These are phyloP conservation scores for Zizania latifolia DNA, from an alignment of 176 grass and related monocot species.

Conservation along the genomic window DNA sequence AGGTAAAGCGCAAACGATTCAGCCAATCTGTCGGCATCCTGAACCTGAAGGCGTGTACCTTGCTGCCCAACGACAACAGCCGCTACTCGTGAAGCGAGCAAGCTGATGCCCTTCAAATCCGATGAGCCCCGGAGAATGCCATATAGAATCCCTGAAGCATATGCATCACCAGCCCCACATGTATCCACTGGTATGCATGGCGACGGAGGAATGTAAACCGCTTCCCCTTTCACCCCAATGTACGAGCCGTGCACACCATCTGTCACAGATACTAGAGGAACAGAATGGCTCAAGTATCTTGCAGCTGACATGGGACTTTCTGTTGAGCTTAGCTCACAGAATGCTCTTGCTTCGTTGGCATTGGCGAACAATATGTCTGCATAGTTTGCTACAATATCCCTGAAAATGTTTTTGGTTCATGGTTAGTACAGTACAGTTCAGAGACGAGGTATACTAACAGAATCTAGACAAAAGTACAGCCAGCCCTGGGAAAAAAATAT, in stretches of 20 bases:
- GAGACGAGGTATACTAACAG: background rate
- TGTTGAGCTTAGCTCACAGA: constrained; percentile 51
- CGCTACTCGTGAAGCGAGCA: constrained; percentile 69
- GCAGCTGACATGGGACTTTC: constrained; percentile 56
- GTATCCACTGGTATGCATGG: constrained; percentile 67
- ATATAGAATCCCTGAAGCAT: constrained; percentile 81
- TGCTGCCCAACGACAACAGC: constrained; percentile 79
- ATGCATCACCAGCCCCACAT: constrained; percentile 86
- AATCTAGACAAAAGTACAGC: background rate
- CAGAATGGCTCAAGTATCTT: constrained; percentile 65
- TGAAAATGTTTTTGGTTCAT: constrained; percentile 23
- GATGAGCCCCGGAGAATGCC: constrained; percentile 72
- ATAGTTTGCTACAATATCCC: constrained; percentile 80
- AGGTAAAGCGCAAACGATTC: constrained; percentile 59
- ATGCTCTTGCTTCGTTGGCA: constrained; percentile 64
- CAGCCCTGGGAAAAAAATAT: background rate
- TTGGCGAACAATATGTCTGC: constrained; percentile 85
- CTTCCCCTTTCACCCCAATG: constrained; percentile 80
- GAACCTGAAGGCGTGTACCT: constrained; percentile 68
- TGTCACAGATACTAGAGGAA: constrained; percentile 77
- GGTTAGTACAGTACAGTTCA: background rate
- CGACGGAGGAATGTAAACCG: constrained; percentile 73
- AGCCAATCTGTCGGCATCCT: constrained; percentile 60
- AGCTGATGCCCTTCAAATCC: constrained; percentile 70
- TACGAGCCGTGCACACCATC: constrained; percentile 76